Evolutionary conservation across 2,329 filamentous ascomycete genomes (phyloP).

Genomic region (Hypoxylon sp.): DNA sequence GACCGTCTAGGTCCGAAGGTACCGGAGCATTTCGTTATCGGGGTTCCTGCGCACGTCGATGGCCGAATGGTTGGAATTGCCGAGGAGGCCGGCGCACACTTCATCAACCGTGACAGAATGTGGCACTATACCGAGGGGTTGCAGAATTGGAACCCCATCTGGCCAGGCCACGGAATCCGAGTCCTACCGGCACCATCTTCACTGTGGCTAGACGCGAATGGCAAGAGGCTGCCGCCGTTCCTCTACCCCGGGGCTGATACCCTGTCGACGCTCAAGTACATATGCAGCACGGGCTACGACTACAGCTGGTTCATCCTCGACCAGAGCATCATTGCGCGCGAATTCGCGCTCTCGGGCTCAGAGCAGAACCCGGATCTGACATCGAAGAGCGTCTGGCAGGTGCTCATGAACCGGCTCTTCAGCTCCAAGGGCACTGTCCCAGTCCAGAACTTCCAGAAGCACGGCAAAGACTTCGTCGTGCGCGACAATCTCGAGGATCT

Average conservation of each 20-base stretch:
- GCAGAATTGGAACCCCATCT: constrained; percentile 74
- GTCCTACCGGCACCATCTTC: constrained; percentile 73
- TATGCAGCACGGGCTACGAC: constrained; percentile 72
- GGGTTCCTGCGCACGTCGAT: constrained; percentile 75
- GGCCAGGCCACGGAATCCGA: constrained; percentile 73
- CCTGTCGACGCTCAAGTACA: constrained; percentile 70
- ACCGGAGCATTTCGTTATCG: constrained; percentile 70
- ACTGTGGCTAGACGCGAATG: constrained; percentile 73
- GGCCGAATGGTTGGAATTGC: constrained; percentile 73
- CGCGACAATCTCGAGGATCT: constrained; percentile 69
- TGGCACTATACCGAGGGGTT: constrained; percentile 77
- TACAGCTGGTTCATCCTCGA: constrained; percentile 75
- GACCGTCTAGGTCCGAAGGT: constrained; percentile 70
- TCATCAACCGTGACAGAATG: constrained; percentile 75
- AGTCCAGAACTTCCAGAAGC: constrained; percentile 71
- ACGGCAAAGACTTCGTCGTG: constrained; percentile 73
- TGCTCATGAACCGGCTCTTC: constrained; percentile 66
- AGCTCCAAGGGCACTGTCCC: constrained; percentile 66
- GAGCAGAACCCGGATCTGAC: constrained; percentile 75
- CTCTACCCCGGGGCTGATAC: constrained; percentile 72
- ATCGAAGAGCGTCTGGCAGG: constrained; percentile 68
- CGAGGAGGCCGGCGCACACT: constrained; percentile 65
- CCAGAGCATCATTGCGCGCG: constrained; percentile 71
- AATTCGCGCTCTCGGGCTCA: constrained; percentile 73
- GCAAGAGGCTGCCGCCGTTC: constrained; percentile 69